Evolutionary conservation across 805 yeast genomes (phyloP), one percentile per base, ranked within the genome.

Genomic region (Candida verbasci): DNA sequence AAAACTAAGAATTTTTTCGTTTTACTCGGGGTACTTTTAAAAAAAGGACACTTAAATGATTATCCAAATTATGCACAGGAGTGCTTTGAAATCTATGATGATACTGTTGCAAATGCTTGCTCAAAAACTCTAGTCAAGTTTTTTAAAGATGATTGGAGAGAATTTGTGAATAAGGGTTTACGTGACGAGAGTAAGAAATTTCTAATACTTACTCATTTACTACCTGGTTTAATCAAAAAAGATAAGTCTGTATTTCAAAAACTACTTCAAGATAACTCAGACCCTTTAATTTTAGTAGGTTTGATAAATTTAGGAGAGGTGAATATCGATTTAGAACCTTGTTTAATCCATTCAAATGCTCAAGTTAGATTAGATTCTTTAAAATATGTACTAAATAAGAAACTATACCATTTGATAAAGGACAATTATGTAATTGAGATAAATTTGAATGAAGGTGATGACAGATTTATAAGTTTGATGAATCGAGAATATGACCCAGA

Each of bases 251-350:
- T 24, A 12, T 29, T 37, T 15, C 41, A 48, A 6, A 42, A 62
- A 7, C 48, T 65, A 14, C 43, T 46, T 10, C 38, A 46, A 6
- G 60, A 67, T 31, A 49, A 60, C 10, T 17, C 40, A 11, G 58
- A 64, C 12, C 48, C 62, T 9, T 57, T 69, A 3, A 53, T 76
- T 1, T 57, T 78, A 25, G 56, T 84, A 9, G 76, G 79, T 3
- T 62, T 80, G 31, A 55, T 82, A 30, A 78, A 73, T 48, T 70
- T 82, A 40, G 91, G 86, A 1, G 85, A 81, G 52, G 48, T 78
- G 17, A 72, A 36, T 16, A 20, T 42, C 6, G 23, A 42, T 12
- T 39, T 42, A 12, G 35, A 45, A n/a, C 33, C 39, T 16, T 54
- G 79, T 17, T 55, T 86, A n/a, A 60, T 65, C n/a, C 74, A 72